Evolutionary conservation across 768 basidiomycete species (phyloP).

Genomic region (Russula abietina): DNA sequence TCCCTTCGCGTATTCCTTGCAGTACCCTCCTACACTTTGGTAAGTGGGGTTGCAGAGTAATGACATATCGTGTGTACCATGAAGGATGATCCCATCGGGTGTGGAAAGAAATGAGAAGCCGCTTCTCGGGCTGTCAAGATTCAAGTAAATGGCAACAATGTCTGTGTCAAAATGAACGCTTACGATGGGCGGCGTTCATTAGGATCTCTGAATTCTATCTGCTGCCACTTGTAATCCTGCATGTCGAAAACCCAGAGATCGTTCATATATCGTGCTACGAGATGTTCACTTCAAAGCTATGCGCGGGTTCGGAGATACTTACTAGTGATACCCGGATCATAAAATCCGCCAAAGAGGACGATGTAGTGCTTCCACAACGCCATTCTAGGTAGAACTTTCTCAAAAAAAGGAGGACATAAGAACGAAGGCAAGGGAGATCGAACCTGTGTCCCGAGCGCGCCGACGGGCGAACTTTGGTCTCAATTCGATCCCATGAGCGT

Average conservation of each 20-base stretch:
- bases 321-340: conserved; percentile 83
- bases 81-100: conserved; percentile 70
- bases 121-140: conserved; percentile 52
- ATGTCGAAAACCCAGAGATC: conserved; percentile 85
- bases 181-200: conserved; percentile 69
- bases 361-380: conserved; percentile 85
- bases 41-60: background rate
- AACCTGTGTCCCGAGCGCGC: conserved; percentile 81
- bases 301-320: conserved; percentile 25
- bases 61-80: conserved; percentile 42
- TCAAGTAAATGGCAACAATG: background rate
- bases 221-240: conserved; percentile 80
- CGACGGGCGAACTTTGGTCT: conserved; percentile 73
- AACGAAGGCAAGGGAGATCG: conserved; percentile 20
- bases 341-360: conserved; percentile 86
- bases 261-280: conserved; percentile 67
- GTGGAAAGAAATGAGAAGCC: conserved; percentile 83
- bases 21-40: conserved; percentile 66
- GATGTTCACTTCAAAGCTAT: background rate
- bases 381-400: conserved; percentile 49
- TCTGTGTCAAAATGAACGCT: conserved; percentile 26
- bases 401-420: background rate
- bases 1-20: conserved; percentile 83
- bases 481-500: conserved; percentile 83
- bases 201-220: conserved; percentile 61